Evolutionary conservation across 768 basidiomycete genomes (phyloP).

Genomic region (Sarcodon aspratus): DNA sequence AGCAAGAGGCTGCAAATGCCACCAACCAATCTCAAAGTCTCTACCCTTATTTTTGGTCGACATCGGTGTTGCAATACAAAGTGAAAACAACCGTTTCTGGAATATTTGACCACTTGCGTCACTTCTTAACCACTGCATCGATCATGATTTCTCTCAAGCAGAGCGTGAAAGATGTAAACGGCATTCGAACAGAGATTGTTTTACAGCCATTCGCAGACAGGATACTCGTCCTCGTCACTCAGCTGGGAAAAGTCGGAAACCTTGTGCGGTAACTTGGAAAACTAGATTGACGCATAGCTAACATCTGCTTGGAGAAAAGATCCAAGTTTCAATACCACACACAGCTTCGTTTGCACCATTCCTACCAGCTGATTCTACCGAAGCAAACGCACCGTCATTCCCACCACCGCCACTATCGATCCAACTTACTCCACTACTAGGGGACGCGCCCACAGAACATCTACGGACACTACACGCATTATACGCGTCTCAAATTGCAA

Average conservation of each 20-base stretch:
- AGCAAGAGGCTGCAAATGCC: slow-evolving; percentile 55
- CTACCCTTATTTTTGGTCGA: slow-evolving; percentile 44
- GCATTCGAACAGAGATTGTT: slow-evolving; percentile 58
- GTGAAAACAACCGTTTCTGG: too few relatives aligned
- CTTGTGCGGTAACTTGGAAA: slow-evolving; percentile 37
- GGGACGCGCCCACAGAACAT: slow-evolving; percentile 58
- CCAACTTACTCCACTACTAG: slow-evolving; percentile 68
- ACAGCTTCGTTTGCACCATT: slow-evolving; percentile 39
- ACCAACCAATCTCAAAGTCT: slow-evolving; percentile 61
- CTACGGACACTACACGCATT: slow-evolving; percentile 64
- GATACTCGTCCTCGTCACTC: slow-evolving; percentile 77
- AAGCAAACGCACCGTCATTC: slow-evolving; percentile 24
- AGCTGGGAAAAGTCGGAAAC: slow-evolving; percentile 83
- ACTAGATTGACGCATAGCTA: slow-evolving; percentile 1
- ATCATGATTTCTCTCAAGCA: slow-evolving; percentile 36
- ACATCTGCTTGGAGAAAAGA: slow-evolving; percentile 30
- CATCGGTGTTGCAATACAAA: slow-evolving; percentile 8
- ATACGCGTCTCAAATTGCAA: slow-evolving; percentile 81
- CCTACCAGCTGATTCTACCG: slow-evolving; percentile 20
- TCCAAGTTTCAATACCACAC: slow-evolving; percentile 68
- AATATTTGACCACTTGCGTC: too few relatives aligned
- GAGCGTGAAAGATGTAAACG: slow-evolving; percentile 38
- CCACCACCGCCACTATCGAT: slow-evolving; percentile 63
- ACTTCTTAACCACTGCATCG: slow-evolving; percentile 3
- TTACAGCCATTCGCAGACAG: slow-evolving; percentile 76